Evolutionary conservation across 2,329 filamentous ascomycete genomes (phyloP).

Genomic region (Talaromyces funiculosus): DNA sequence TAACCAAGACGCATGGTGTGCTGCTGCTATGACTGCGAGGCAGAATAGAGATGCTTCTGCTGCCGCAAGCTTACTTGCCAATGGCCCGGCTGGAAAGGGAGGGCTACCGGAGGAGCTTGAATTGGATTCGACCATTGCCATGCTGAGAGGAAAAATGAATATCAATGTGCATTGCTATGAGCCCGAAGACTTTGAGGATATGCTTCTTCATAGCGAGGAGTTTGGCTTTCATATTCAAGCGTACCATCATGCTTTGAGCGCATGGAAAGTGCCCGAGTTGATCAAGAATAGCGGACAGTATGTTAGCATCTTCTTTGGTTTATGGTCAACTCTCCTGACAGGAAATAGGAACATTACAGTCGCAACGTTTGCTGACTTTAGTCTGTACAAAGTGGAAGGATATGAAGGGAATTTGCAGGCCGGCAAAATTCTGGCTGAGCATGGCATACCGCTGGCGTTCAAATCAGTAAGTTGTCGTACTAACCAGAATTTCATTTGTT

Average conservation of each 20-base stretch:
- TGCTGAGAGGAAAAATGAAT: constrained; percentile 61
- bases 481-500: neutral
- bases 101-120: constrained; percentile 59
- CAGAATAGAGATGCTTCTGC: constrained; percentile 10
- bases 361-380: constrained; percentile 62
- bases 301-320: neutral
- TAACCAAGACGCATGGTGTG: constrained; percentile 64
- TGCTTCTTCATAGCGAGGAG: constrained; percentile 66
- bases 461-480: constrained; percentile 44
- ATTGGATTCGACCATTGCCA: constrained; percentile 60
- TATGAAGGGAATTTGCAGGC: constrained; percentile 61
- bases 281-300: constrained; percentile 19
- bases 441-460: constrained; percentile 63
- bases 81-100: constrained; percentile 35
- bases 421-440: constrained; percentile 60
- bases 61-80: constrained; percentile 8
- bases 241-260: constrained; percentile 66
- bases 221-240: constrained; percentile 62
- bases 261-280: constrained; percentile 60
- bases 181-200: constrained; percentile 61
- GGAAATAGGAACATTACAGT: constrained; percentile 47
- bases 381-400: constrained; percentile 66
- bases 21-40: constrained; percentile 42
- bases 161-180: constrained; percentile 70
- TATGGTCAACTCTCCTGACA: constrained; percentile 42